These are phyloP conservation scores for Murraya paniculata DNA, from an alignment of 345 rosid genomes.

Conservation along the genomic window DNA sequence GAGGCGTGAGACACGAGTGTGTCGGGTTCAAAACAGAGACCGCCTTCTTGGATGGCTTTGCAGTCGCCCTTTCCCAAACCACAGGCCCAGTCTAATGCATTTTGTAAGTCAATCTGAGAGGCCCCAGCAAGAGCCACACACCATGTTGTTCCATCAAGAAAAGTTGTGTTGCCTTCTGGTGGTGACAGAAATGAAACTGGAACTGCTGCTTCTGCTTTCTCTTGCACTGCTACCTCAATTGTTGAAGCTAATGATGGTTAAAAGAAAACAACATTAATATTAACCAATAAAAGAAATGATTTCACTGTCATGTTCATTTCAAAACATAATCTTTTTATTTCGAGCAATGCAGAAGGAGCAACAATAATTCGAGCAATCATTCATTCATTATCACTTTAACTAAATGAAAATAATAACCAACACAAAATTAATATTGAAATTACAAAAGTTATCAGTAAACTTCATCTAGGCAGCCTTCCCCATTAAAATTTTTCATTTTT, in stretches of 20 bases:
- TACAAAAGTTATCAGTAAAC: background rate
- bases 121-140: constrained; percentile 75
- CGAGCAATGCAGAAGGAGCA: background rate
- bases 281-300: background rate
- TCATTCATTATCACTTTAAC: background rate
- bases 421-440: no score
- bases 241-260: constrained; percentile 3
- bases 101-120: constrained; percentile 68
- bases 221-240: constrained; percentile 23
- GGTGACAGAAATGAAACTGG: constrained; percentile 46
- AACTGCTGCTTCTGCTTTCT: constrained; percentile 43
- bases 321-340: no score
- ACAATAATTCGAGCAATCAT: background rate
- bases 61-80: constrained; percentile 87
- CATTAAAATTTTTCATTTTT: background rate
- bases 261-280: background rate
- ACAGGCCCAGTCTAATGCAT: constrained; percentile 95
- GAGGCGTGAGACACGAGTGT: constrained; percentile 83
- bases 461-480: background rate
- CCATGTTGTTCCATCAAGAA: constrained; percentile 76
- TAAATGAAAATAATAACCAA: background rate
- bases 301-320: no score
- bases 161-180: constrained; percentile 89
- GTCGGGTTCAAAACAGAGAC: constrained; percentile 73
- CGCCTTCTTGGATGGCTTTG: constrained; percentile 56